Percentiles rank a stretch among this genome's conserved stretches.
Conservation (phyloP, 2,329 filamentous ascomycete species). For the Trichophyton schoenleinii region DNA sequence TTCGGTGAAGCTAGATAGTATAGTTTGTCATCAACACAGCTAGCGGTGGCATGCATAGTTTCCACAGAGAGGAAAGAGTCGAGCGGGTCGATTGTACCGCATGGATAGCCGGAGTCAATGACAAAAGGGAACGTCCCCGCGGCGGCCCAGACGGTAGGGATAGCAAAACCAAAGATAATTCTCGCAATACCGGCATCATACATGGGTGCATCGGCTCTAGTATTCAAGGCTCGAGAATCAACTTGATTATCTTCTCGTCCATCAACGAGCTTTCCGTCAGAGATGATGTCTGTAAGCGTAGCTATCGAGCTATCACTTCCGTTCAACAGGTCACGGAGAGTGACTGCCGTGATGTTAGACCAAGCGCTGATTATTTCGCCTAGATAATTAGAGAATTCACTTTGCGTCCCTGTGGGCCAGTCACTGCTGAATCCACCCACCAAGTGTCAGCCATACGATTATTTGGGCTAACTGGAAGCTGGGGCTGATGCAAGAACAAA, state of each 20-base stretch:
- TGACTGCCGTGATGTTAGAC: background rate
- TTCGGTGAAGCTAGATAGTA: slow-evolving; percentile 14
- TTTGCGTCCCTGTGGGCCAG: background rate
- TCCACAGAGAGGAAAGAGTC: background rate
- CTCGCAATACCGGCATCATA: background rate
- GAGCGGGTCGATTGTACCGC: slow-evolving; percentile 7
- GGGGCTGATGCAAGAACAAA: background rate
- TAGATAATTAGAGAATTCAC: background rate
- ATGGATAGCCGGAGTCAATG: slow-evolving; percentile 11
- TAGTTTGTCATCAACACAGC: slow-evolving; percentile 6
- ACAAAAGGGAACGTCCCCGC: slow-evolving; percentile 7
- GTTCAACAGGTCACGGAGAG: background rate
- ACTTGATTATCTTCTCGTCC: background rate
- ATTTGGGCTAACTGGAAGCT: background rate
- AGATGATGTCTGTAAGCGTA: background rate
- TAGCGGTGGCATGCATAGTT: slow-evolving; percentile 1
- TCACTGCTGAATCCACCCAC: background rate
- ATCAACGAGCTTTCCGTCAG: slow-evolving; percentile 4
- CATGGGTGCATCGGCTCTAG: background rate
- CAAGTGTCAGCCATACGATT: background rate
- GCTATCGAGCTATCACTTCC: background rate
- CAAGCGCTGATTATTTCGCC: background rate
- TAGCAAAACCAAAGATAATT: background rate
- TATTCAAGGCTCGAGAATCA: background rate
- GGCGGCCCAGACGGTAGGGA: background rate